phyloP scores from a whole-genome alignment of 176 grass and related monocot genomes.

The Oryza brachyantha region DNA sequence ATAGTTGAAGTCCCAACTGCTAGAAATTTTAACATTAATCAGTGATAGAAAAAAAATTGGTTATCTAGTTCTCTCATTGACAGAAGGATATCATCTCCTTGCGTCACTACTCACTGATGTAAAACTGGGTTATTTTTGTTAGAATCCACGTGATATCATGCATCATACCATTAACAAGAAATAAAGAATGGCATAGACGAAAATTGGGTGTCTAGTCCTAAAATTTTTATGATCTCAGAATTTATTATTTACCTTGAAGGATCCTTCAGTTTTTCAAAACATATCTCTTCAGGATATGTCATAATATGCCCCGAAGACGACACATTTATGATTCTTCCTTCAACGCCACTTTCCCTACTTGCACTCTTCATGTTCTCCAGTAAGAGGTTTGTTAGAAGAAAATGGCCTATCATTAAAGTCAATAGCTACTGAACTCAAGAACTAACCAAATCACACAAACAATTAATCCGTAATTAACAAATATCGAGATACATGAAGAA shows the following conservation, averaged over 20 bases:
- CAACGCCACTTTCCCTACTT: constrained; percentile 29
- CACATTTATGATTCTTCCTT: constrained; percentile 84
- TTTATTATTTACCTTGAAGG: constrained; percentile 47
- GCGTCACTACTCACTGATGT: too few relatives aligned
- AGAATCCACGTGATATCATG: too few relatives aligned
- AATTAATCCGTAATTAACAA: not conserved
- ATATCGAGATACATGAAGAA: not conserved
- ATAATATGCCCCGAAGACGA: constrained; percentile 55
- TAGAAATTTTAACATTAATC: not conserved
- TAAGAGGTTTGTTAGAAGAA: constrained; percentile 80
- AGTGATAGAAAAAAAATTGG: not conserved
- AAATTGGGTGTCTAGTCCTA: too few relatives aligned
- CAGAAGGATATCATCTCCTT: too few relatives aligned
- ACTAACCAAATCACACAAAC: not conserved
- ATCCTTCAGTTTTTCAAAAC: constrained; percentile 67
- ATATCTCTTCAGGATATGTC: constrained; percentile 56
- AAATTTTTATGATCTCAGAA: too few relatives aligned
- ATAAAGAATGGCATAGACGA: too few relatives aligned
- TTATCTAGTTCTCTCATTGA: not conserved
- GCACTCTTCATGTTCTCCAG: constrained; percentile 80
- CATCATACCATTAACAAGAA: too few relatives aligned
- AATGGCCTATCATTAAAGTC: constrained; percentile 61
- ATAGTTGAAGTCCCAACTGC: too few relatives aligned
- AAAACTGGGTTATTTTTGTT: too few relatives aligned
- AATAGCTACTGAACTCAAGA: not conserved